Evolutionary conservation across 2,329 filamentous ascomycete genomes (phyloP), one percentile per base, ranked within the genome.

Genomic region (Penicillium sp.): DNA sequence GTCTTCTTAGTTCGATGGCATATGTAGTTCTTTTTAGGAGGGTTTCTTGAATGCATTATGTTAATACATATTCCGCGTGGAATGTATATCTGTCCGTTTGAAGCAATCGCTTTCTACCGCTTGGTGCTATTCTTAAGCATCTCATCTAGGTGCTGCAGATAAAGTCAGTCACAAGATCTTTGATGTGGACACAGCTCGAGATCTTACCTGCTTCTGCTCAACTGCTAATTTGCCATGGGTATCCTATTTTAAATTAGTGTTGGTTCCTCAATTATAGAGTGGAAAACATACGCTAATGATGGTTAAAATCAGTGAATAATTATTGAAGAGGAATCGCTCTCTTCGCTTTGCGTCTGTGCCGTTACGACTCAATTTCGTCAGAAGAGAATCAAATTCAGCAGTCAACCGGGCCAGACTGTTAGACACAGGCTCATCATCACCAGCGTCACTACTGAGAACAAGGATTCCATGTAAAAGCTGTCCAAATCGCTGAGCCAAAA

Each of bases 401-500:
- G 91, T 80, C 65, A 99, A 74, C 26, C 94, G 83, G 11, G 82
- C 81, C 43, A 99, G 74, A 65, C 91, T 96, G 44, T 89, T 86
- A 0, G 87, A 86, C 2, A 97, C 89, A 0, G 94, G 94, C 72
- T 99, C 94, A 62, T 97, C 92, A 62, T 97, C 94, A 2, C 91
- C 91, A 0, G 91, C 90, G 63, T 97, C 92, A n/a, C 85, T 85
- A 67, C 90, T 95, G 40, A 99, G 81, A 0, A 84, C 79, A 29
- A 97, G 76, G 29, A 97, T 88, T 2, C 90, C 91, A 59, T 96
- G 89, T 45, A 96, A 75, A 46, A 99, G 85, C 74, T 97, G 93
- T 0, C 90, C 94, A 67, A 97, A 97, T n/a, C 91, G 85, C 72
- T 99, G 94, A 0, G 94, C 97, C 16, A 95, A 81, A 93, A 86